Evolutionary conservation across 2,329 filamentous ascomycete species (phyloP), one percentile per base, ranked within the genome.

Genomic region (Cladorrhinum sp.): DNA sequence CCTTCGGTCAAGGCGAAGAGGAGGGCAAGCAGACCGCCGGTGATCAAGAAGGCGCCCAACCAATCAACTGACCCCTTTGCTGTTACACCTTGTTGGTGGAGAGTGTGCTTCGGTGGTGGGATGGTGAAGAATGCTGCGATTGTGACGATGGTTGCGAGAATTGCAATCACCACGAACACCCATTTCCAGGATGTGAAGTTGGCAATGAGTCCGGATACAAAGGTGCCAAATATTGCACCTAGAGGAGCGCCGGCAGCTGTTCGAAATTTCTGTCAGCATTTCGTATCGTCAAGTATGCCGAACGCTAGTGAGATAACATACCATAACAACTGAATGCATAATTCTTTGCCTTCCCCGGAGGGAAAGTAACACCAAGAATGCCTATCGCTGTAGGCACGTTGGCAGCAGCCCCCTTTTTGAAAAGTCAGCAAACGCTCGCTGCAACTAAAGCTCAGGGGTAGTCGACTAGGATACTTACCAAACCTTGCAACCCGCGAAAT

Each of bases 371-470:
- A 0, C 86, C 87, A 2, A 91, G 72, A 42, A 90, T 90, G 0
- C 88, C 88, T 68, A 91, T 84, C 0, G 87, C 88, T 0, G 87
- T 89, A 0, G 88, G 87, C 0, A 90, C 85, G 68, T 88, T 90
- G 16, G 86, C 86, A 1, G 88, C 87, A 24, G 85, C 85, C 1
- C 86, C 87, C 74, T 83, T 28, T 8, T 3, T 12, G 20, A 23
- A n/a, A n/a, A n/a, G n/a, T n/a, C n/a, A n/a, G n/a, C n/a, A n/a
- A n/a, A n/a, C n/a, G n/a, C n/a, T n/a, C n/a, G n/a, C n/a, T n/a
- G n/a, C n/a, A n/a, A n/a, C n/a, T n/a, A n/a, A n/a, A n/a, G n/a
- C n/a, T n/a, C n/a, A 20, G n/a, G 14, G 9, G 36, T 10, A 39
- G 23, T 49, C 39, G 10, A 23, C 2, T 24, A 39, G 4, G n/a